A percentile compares a stretch with the other conserved stretches of the same genome.
Evolutionary conservation across 2,329 filamentous ascomycete species (phyloP).

Genomic region (Xylaria sp.): DNA sequence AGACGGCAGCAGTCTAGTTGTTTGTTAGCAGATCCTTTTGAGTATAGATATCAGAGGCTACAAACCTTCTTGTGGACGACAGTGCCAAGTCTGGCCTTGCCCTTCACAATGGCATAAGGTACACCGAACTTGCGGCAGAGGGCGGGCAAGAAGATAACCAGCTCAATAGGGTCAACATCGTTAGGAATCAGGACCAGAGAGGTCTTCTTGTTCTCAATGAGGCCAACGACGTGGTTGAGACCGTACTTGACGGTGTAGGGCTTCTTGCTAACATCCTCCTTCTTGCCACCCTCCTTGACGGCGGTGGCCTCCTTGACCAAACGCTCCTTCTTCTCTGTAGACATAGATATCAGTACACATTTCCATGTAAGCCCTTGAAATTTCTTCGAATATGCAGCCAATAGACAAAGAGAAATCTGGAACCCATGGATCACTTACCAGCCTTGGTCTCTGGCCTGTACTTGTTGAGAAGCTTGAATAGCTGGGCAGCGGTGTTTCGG

Average conservation of each 20-base stretch:
- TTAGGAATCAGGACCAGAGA: slow-evolving; percentile 97
- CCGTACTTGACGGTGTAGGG: slow-evolving; percentile 99
- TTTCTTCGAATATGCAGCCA: neutral
- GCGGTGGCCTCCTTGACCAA: slow-evolving; percentile 97
- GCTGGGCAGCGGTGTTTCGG: slow-evolving; percentile 88
- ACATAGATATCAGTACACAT: slow-evolving; percentile 1
- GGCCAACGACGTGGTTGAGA: slow-evolving; percentile 98
- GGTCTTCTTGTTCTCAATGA: slow-evolving; percentile 99
- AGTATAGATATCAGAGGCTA: neutral
- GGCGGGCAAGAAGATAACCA: slow-evolving; percentile 98
- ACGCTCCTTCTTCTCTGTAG: slow-evolving; percentile 96
- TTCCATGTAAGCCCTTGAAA: neutral
- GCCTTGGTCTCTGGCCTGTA: slow-evolving; percentile 99
- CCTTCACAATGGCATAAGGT: slow-evolving; percentile 99
- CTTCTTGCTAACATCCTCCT: slow-evolving; percentile 99
- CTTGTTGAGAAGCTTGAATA: slow-evolving; percentile 99
- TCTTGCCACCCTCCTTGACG: slow-evolving; percentile 99
- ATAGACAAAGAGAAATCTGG: neutral
- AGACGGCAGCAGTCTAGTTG: slow-evolving; percentile 90
- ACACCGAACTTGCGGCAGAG: slow-evolving; percentile 99
- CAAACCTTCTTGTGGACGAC: slow-evolving; percentile 99
- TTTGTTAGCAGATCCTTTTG: slow-evolving; percentile 45
- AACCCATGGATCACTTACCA: slow-evolving; percentile 36
- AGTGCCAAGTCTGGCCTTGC: slow-evolving; percentile 98
- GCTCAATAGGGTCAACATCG: slow-evolving; percentile 99